A percentile compares a stretch with the other conserved stretches of the same genome.
Evolutionary conservation across 352 stramenopile genomes (phyloP).

Genomic region (Phytopythium kandeliae): DNA sequence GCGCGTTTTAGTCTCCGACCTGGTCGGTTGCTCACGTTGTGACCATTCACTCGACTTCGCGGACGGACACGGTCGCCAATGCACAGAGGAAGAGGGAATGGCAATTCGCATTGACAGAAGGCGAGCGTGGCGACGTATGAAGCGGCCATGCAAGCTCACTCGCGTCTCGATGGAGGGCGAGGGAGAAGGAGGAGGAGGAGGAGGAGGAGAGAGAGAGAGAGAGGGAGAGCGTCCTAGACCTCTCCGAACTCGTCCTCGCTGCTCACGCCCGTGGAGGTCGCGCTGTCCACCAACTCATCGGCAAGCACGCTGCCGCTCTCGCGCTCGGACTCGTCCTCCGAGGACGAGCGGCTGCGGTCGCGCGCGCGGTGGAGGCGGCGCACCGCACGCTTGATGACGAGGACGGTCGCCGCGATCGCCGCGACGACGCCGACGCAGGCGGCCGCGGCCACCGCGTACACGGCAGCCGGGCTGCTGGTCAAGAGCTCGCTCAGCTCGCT

Average conservation of each 20-base stretch:
- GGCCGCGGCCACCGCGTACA: not conserved
- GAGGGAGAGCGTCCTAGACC: not conserved
- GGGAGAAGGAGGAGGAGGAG: not conserved
- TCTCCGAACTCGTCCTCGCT: constrained; percentile 4
- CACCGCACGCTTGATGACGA: constrained; percentile 20
- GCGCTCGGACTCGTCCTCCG: constrained; percentile 3
- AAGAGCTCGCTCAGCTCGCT: not conserved
- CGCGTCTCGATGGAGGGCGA: too few relatives aligned
- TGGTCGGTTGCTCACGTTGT: too few relatives aligned
- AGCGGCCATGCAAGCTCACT: too few relatives aligned
- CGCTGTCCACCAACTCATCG: constrained; percentile 11
- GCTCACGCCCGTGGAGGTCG: constrained; percentile 1
- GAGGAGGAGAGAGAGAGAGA: not conserved
- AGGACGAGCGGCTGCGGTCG: not conserved
- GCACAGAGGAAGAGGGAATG: too few relatives aligned
- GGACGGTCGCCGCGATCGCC: constrained; percentile 17
- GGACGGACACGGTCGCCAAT: too few relatives aligned
- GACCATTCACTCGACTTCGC: too few relatives aligned
- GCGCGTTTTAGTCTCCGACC: too few relatives aligned
- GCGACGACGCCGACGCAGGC: constrained; percentile 21
- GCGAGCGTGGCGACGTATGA: too few relatives aligned
- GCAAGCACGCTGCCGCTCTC: constrained; percentile 17
- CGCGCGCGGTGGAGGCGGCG: constrained; percentile 9
- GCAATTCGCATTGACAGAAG: too few relatives aligned
- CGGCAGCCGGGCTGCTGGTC: not conserved